These are phyloP conservation scores for Blastocystis sp. DNA, from an alignment of 352 stramenopile species.

Conservation along the genomic window DNA sequence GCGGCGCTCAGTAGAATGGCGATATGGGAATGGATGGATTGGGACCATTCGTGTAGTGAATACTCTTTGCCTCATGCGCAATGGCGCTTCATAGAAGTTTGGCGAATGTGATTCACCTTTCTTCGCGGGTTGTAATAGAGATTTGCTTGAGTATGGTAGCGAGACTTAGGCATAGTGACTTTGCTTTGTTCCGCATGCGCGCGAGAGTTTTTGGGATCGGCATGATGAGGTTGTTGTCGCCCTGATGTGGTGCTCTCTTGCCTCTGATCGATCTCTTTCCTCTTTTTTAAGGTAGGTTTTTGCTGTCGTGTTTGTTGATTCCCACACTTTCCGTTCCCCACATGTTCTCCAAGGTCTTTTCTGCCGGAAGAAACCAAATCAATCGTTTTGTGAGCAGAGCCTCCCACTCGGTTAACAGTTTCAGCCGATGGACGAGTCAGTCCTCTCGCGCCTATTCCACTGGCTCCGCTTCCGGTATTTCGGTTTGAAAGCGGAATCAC, in stretches of 20 bases:
- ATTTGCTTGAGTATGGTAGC: too few relatives aligned
- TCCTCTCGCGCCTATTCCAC: conserved; percentile 58
- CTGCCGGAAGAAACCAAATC: neutral
- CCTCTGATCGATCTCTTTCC: conserved; percentile 64
- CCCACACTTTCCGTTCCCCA: neutral
- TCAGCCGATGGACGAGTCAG: neutral
- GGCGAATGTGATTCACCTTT: conserved; percentile 13
- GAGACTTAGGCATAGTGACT: too few relatives aligned
- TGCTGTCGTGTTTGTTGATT: neutral
- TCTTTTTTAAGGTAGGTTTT: conserved; percentile 26
- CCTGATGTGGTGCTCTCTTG: conserved; percentile 22
- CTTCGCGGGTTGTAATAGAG: conserved; percentile 4
- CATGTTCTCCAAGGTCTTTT: conserved; percentile 61
- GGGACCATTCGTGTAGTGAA: conserved; percentile 39
- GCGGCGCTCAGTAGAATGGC: neutral
- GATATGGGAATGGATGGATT: neutral
- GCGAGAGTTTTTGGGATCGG: conserved; percentile 71
- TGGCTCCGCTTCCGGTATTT: neutral
- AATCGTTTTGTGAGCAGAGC: neutral
- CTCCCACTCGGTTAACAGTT: neutral
- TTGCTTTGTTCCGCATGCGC: conserved; percentile 49
- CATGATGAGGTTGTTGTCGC: conserved; percentile 60
- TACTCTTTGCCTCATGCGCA: conserved; percentile 65
- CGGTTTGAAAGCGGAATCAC: neutral
- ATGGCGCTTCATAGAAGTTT: conserved; percentile 56